Conservation (phyloP, 83 land plant species). For the Thuja plicata region DNA sequence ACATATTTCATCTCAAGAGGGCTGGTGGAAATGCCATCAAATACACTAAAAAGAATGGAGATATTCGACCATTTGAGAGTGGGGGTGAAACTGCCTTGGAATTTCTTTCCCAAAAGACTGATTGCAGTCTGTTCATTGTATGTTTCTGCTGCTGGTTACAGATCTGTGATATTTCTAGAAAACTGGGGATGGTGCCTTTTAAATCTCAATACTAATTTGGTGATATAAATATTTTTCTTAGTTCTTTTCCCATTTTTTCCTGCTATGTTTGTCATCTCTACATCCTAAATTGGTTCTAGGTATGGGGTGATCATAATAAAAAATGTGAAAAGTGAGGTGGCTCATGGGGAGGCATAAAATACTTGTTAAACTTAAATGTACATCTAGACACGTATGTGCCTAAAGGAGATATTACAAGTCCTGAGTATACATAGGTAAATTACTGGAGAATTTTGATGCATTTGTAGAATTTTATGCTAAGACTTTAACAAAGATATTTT, state of each 20-base stretch:
- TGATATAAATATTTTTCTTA: background rate
- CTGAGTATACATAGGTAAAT: too few relatives aligned
- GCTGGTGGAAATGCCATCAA: constrained; percentile 53
- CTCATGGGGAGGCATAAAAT: background rate
- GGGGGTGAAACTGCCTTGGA: constrained; percentile 88
- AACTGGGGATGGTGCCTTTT: background rate
- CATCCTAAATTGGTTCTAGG: background rate
- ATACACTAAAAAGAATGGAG: constrained; percentile 68
- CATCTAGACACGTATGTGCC: background rate
- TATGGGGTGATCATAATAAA: background rate
- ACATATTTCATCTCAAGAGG: constrained; percentile 72
- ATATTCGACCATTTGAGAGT: constrained; percentile 82
- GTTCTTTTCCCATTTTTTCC: background rate
- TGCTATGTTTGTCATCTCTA: background rate
- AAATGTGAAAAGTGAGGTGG: background rate
- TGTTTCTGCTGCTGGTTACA: constrained; percentile 8
- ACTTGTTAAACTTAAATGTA: background rate
- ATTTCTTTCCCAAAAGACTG: constrained; percentile 86
- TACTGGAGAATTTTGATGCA: background rate
- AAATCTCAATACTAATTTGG: background rate
- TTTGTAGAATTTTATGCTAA: background rate
- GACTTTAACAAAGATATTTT: too few relatives aligned
- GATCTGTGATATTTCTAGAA: background rate
- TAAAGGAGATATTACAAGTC: background rate
- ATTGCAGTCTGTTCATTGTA: constrained; percentile 86